Conservation (phyloP, 2,329 filamentous ascomycete genomes). For the Penicillium psychrosexuale region DNA sequence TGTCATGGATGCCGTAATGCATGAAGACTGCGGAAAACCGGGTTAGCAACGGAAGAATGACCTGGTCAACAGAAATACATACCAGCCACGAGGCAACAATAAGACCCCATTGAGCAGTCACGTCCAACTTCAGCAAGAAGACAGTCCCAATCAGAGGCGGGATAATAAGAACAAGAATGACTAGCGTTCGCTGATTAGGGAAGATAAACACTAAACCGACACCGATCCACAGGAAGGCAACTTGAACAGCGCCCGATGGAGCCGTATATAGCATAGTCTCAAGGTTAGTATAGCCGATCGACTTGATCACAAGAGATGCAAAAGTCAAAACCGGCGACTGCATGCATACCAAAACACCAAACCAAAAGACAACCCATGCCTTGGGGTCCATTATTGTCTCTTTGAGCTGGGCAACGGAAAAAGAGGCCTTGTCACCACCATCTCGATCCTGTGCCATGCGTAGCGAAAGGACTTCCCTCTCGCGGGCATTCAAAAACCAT, state of each 20-base stretch:
- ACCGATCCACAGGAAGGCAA: conserved; percentile 50
- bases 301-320: conserved; percentile 50
- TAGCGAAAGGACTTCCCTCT: conserved; percentile 43
- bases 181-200: conserved; percentile 40
- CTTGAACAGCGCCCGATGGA: conserved; percentile 50
- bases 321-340: conserved; percentile 50
- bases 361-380: conserved; percentile 47
- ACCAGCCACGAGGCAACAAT: conserved; percentile 50
- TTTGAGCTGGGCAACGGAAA: conserved; percentile 44
- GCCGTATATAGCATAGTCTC: conserved; percentile 50
- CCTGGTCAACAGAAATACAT: conserved; percentile 16
- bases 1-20: conserved; percentile 44
- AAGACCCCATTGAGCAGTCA: conserved; percentile 46
- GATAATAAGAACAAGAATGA: conserved; percentile 42
- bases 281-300: conserved; percentile 45
- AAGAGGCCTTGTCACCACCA: conserved; percentile 45
- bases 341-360: conserved; percentile 49
- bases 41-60: not conserved
- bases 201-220: conserved; percentile 38
- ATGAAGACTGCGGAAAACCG: conserved; percentile 33
- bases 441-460: conserved; percentile 40
- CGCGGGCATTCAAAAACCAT: conserved; percentile 49
- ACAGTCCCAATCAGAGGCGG: conserved; percentile 47
- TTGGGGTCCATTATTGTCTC: conserved; percentile 47
- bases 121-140: conserved; percentile 44